Evolutionary conservation across 2,329 filamentous ascomycete species (phyloP).

Genomic region (Sporothrix dimorphospora): DNA sequence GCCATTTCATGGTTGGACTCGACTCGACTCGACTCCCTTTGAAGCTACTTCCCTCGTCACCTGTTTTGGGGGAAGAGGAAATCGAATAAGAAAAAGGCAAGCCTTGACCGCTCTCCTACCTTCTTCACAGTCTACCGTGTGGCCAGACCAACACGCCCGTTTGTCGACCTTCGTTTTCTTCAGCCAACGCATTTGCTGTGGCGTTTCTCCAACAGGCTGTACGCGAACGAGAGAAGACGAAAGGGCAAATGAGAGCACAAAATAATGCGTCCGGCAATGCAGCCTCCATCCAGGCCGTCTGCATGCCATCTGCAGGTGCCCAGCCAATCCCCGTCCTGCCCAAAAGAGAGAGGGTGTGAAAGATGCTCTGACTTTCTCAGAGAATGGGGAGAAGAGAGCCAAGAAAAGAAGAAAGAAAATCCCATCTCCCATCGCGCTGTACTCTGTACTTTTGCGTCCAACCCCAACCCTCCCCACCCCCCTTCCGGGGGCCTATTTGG

Average conservation of each 20-base stretch:
- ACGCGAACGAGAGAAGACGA: background rate
- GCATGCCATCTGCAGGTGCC: slow-evolving; percentile 17
- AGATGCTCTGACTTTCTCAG: background rate
- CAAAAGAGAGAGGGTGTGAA: background rate
- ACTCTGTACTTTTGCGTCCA: background rate
- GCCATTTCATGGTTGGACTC: too few species aligned
- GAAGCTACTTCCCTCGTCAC: background rate
- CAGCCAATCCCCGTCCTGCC: slow-evolving; percentile 11
- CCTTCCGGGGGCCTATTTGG: background rate
- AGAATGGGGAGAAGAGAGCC: background rate
- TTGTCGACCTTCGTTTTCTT: background rate
- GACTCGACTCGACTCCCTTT: background rate
- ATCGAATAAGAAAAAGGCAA: background rate
- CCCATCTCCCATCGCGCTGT: background rate
- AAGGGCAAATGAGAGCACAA: background rate
- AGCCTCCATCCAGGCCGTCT: slow-evolving; percentile 18
- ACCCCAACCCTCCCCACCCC: too few species aligned
- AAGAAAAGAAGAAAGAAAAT: background rate
- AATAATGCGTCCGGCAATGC: background rate
- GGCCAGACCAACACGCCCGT: background rate
- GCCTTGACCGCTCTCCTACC: background rate
- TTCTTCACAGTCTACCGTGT: background rate
- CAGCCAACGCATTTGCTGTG: background rate
- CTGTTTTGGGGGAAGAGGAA: background rate
- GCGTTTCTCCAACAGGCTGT: background rate